phyloP scores from a whole-genome alignment of 106 monocot genomes.

The Hemerocallis citrina region DNA sequence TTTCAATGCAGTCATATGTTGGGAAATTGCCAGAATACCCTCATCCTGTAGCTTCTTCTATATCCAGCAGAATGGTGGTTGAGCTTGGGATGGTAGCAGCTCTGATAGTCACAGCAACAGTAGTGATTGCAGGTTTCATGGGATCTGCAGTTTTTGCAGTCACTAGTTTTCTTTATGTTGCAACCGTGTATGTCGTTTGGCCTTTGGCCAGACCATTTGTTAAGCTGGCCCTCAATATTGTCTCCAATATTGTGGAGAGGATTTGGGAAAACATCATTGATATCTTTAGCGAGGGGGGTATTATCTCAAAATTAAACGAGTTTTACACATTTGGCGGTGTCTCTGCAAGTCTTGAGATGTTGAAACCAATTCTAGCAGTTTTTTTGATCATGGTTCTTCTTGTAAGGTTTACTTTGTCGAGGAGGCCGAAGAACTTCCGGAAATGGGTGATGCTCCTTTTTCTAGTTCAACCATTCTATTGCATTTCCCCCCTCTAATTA shows the following conservation, averaged over 20 bases:
- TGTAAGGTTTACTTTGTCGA: slow-evolving; percentile 72
- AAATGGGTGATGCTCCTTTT: slow-evolving; percentile 58
- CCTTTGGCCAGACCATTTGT: slow-evolving; percentile 64
- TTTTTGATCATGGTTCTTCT: slow-evolving; percentile 72
- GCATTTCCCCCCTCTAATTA: too few relatives aligned
- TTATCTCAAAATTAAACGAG: slow-evolving; percentile 58
- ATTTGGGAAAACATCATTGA: slow-evolving; percentile 63
- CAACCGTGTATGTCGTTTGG: slow-evolving; percentile 55
- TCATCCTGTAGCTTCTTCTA: slow-evolving; percentile 84
- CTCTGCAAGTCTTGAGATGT: slow-evolving; percentile 67
- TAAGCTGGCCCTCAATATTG: slow-evolving; percentile 48
- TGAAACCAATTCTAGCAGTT: slow-evolving; percentile 67
- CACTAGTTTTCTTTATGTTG: slow-evolving; percentile 62
- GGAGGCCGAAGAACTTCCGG: slow-evolving; percentile 86
- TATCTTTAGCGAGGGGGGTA: slow-evolving; percentile 61
- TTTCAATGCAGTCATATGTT: slow-evolving; percentile 57
- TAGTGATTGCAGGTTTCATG: slow-evolving; percentile 55
- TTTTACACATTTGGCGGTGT: slow-evolving; percentile 77
- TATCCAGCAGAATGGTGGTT: slow-evolving; percentile 77
- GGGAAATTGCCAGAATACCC: slow-evolving; percentile 57
- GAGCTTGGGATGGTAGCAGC: slow-evolving; percentile 76
- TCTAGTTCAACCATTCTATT: not conserved
- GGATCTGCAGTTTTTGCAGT: slow-evolving; percentile 73
- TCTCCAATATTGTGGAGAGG: slow-evolving; percentile 43
- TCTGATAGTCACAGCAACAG: slow-evolving; percentile 48